phyloP scores from a whole-genome alignment of 78 protist species.

The Dictyostelium purpureum region DNA sequence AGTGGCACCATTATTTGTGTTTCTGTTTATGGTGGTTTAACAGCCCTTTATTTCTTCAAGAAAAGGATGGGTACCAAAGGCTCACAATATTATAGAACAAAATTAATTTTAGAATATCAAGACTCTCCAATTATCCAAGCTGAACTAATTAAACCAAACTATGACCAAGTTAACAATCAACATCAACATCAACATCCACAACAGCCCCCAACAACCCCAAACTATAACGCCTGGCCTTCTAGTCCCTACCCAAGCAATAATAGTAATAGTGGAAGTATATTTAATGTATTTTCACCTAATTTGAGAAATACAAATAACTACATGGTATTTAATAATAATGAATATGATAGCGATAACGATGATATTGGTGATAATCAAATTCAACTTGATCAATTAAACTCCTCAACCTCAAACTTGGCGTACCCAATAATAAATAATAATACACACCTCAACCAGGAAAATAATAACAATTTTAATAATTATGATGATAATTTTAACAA shows the following conservation, averaged over 20 bases:
- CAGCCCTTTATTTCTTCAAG: neutral
- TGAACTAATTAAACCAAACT: slow-evolving; percentile 24
- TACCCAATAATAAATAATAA: neutral
- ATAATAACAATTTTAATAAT: neutral
- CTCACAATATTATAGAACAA: slow-evolving; percentile 67
- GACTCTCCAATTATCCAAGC: slow-evolving; percentile 64
- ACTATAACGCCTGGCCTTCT: neutral
- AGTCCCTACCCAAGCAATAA: no score
- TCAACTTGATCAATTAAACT: neutral
- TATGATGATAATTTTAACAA: neutral
- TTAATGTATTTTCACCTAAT: neutral
- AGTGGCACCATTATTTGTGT: neutral
- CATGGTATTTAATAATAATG: neutral
- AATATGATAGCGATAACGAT: neutral
- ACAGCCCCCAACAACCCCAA: no score
- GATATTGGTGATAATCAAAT: neutral
- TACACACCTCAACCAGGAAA: neutral
- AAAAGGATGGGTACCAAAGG: neutral
- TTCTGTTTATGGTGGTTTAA: slow-evolving; percentile 19
- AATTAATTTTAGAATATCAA: slow-evolving; percentile 48
- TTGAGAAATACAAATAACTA: neutral
- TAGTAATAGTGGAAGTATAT: neutral
- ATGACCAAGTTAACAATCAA: neutral
- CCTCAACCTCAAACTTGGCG: neutral
- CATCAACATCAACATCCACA: neutral